Conservation (phyloP, 169 alveolate species). For the Plasmodium cynomolgi region DNA sequence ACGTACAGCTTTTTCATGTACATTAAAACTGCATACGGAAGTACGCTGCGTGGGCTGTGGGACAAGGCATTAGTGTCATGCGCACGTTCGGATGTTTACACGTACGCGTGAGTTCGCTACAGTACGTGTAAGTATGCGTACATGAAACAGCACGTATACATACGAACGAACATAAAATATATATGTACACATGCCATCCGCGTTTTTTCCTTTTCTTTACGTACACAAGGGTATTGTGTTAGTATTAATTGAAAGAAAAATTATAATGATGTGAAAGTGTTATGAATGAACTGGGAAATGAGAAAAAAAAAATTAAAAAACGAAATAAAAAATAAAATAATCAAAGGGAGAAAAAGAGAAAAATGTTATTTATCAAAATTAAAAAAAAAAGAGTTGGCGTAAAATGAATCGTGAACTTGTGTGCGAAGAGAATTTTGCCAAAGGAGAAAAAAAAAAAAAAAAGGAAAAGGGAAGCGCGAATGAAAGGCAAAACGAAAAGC, state of each 20-base stretch:
- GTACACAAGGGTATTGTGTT: not conserved
- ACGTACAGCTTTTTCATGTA: not conserved
- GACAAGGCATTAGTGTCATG: not conserved
- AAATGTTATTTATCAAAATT: constrained; percentile 10
- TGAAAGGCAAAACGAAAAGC: not conserved
- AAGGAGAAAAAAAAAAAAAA: not conserved
- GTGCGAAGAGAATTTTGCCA: constrained; percentile 18
- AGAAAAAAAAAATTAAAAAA: not conserved
- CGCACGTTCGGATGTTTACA: not conserved
- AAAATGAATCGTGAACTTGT: constrained; percentile 14
- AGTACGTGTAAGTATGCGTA: not conserved
- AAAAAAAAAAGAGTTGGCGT: constrained; percentile 18
- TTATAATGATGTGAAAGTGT: not conserved
- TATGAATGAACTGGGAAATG: not conserved
- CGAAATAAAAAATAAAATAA: not conserved
- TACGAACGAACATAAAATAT: not conserved
- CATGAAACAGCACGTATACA: not conserved
- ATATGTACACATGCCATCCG: not conserved
- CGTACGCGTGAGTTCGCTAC: not conserved
- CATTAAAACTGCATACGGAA: not conserved
- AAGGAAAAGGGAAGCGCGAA: not conserved
- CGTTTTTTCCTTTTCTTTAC: not conserved
- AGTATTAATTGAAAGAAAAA: not conserved
- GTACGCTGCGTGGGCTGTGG: not conserved
- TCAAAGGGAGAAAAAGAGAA: constrained; percentile 26